phyloP scores from a whole-genome alignment of 352 stramenopile species.

The Blastocystis hominis region DNA sequence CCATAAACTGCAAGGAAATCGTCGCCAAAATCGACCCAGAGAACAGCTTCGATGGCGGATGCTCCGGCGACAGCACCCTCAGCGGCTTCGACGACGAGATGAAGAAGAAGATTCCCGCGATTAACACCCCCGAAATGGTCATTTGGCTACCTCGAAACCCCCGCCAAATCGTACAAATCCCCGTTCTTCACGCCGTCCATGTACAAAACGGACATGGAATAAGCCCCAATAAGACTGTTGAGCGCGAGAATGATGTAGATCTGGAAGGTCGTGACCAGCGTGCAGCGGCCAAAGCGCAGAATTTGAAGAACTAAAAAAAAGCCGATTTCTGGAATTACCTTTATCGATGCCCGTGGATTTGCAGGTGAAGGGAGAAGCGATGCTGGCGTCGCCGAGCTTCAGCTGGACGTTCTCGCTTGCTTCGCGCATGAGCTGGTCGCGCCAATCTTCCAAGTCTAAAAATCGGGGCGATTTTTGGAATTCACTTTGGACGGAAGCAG shows the following conservation, averaged over 20 bases:
- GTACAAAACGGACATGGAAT: slow-evolving; percentile 93
- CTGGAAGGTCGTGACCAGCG: slow-evolving; percentile 95
- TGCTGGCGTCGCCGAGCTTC: slow-evolving; percentile 93
- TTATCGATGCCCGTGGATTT: slow-evolving; percentile 73
- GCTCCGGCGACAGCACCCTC: slow-evolving; percentile 78
- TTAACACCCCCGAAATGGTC: slow-evolving; percentile 69
- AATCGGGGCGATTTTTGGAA: too few species aligned
- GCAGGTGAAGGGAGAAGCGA: slow-evolving; percentile 96
- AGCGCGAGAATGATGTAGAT: slow-evolving; percentile 96
- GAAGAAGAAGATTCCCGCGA: slow-evolving; percentile 72
- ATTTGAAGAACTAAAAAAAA: slow-evolving; percentile 77
- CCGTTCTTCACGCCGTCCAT: slow-evolving; percentile 95
- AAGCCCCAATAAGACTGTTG: slow-evolving; percentile 92
- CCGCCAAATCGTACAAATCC: slow-evolving; percentile 83
- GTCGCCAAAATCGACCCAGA: slow-evolving; percentile 80
- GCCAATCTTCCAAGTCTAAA: slow-evolving; percentile 59
- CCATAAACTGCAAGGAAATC: slow-evolving; percentile 83
- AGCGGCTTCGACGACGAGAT: slow-evolving; percentile 82
- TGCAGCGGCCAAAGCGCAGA: slow-evolving; percentile 91
- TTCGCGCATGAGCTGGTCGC: slow-evolving; percentile 62
- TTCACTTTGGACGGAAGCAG: neutral
- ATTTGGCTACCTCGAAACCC: slow-evolving; percentile 67
- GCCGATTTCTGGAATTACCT: slow-evolving; percentile 59
- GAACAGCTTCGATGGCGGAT: slow-evolving; percentile 87
- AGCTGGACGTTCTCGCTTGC: slow-evolving; percentile 79